Percentiles rank a stretch among this genome's conserved stretches.
phyloP scores from a whole-genome alignment of 176 grass and related monocot species.

The Oryza coarctata region DNA sequence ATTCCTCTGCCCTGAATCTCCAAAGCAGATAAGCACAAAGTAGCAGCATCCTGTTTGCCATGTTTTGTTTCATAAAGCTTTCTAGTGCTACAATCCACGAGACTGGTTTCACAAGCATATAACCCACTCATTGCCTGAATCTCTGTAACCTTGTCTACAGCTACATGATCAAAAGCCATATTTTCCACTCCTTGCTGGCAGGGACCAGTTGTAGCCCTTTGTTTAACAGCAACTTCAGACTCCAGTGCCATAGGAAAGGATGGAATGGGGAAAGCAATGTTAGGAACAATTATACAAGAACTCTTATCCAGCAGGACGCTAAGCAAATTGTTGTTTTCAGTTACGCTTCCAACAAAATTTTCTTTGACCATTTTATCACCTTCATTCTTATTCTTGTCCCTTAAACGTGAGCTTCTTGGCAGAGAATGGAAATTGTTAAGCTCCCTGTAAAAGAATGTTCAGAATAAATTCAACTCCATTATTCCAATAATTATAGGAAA shows the following conservation, averaged over 20 bases:
- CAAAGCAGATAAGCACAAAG: conserved; percentile 46
- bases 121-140: conserved; percentile 39
- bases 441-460: conserved; percentile 48
- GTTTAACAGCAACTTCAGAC: conserved; percentile 54
- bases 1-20: conserved; percentile 45
- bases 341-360: conserved; percentile 77
- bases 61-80: conserved; percentile 60
- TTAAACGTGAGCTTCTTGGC: conserved; percentile 86
- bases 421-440: conserved; percentile 44
- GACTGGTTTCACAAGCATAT: conserved; percentile 37
- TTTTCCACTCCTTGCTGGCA: conserved; percentile 41
- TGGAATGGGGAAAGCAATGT: conserved; percentile 52
- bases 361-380: conserved; percentile 88
- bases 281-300: conserved; percentile 77
- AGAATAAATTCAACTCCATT: conserved; percentile 33
- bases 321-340: conserved; percentile 86
- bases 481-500: conserved; percentile 13
- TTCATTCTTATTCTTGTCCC: conserved; percentile 83
- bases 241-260: conserved; percentile 33
- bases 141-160: conserved; percentile 32
- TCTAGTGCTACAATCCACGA: conserved; percentile 39
- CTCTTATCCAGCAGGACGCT: conserved; percentile 72
- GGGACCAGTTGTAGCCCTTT: conserved; percentile 48
- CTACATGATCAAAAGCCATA: conserved; percentile 42
- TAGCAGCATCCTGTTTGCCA: conserved; percentile 42